Evolutionary conservation across 805 yeast genomes (phyloP).

Genomic region (Nakazawaea wyomingensis): DNA sequence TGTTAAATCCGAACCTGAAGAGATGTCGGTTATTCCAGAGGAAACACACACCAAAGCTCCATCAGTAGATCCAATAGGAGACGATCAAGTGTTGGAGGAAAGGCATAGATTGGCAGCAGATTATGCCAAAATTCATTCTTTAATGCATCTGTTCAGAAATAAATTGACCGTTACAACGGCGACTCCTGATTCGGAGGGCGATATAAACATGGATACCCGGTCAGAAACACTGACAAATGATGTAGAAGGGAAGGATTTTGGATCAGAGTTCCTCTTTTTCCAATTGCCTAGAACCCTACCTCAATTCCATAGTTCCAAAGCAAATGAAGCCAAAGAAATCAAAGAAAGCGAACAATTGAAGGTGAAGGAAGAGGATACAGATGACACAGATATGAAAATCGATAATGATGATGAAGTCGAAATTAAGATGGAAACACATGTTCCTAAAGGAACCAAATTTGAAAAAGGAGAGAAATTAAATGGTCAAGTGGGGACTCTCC

Average conservation of each 20-base stretch:
- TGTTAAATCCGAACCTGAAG: constrained; percentile 16
- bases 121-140: constrained; percentile 29
- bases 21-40: neutral
- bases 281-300: constrained; percentile 44
- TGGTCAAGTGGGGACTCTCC: constrained; percentile 70
- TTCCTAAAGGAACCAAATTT: constrained; percentile 2
- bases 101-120: constrained; percentile 30
- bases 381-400: constrained; percentile 2
- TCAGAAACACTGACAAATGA: neutral
- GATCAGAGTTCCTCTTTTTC: constrained; percentile 27
- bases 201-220: constrained; percentile 7
- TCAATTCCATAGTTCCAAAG: constrained; percentile 20
- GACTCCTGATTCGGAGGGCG: constrained; percentile 25
- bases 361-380: constrained; percentile 8
- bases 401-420: constrained; percentile 4
- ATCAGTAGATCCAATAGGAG: constrained; percentile 14
- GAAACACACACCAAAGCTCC: neutral
- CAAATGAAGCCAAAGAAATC: constrained; percentile 15
- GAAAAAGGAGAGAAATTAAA: constrained; percentile 14
- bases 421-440: constrained; percentile 2
- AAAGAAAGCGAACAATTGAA: constrained; percentile 6
- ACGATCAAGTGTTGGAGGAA: constrained; percentile 31
- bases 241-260: constrained; percentile 12
- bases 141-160: constrained; percentile 17
- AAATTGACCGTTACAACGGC: neutral